Conservation (phyloP, 768 basidiomycete genomes). For the Termitomyces sp. region DNA sequence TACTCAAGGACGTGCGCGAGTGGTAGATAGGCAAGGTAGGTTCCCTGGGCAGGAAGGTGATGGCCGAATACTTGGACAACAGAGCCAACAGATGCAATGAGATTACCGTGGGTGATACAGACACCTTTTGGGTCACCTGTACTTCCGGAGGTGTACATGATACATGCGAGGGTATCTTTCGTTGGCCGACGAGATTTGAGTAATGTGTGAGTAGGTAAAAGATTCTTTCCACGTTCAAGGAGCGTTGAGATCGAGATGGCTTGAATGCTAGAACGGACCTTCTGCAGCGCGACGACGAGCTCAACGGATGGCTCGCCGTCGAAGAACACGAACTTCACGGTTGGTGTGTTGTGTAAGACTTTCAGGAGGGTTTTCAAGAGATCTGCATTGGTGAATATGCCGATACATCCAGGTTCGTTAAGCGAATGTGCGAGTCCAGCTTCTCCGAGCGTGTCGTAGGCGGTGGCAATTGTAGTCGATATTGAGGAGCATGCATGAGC, state of each 20-base stretch:
- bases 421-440: constrained; percentile 89
- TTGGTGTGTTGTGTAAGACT: constrained; percentile 69
- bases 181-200: constrained; percentile 46
- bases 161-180: constrained; percentile 43
- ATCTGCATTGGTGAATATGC: constrained; percentile 90
- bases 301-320: constrained; percentile 64
- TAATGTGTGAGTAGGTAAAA: constrained; percentile 31
- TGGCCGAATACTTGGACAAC: constrained; percentile 69
- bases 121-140: constrained; percentile 97
- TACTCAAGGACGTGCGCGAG: constrained; percentile 96
- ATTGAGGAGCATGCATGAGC: constrained; percentile 79
- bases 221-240: constrained; percentile 54
- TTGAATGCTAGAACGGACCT: constrained; percentile 51
- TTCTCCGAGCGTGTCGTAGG: constrained; percentile 94
- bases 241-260: constrained; percentile 69
- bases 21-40: constrained; percentile 87
- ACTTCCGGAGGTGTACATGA: constrained; percentile 80
- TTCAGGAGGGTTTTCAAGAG: constrained; percentile 79
- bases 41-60: constrained; percentile 56
- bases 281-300: constrained; percentile 57
- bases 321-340: constrained; percentile 79
- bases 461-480: constrained; percentile 83
- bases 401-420: constrained; percentile 75
- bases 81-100: constrained; percentile 85
- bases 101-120: constrained; percentile 81